Base-by-base conservation (phyloP, 1,284 basidiomycete species). In the Boletus mariae region DNA sequence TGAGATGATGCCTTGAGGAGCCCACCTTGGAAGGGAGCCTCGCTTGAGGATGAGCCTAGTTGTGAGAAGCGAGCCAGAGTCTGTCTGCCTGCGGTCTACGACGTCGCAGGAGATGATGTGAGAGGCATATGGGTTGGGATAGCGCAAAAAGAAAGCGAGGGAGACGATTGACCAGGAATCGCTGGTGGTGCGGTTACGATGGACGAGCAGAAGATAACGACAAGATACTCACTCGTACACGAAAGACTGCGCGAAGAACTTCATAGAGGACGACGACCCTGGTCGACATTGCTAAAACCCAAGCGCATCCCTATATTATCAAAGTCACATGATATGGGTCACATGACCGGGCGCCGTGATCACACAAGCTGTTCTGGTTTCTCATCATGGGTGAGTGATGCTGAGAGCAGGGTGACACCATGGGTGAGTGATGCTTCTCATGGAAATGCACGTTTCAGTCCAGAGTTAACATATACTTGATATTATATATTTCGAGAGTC, bases 71-170 rank as follows among this genome's bases (percentile, higher is more conserved):
- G 88, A 83, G 26, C 92, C 91, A 1, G 77, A 72, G 17, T 85
- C 76, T 10, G 89, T 86, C 57, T 89, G 74, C 5, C 73, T 78
- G 57, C 95, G 87, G 51, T 91, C 90, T 57, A 98, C 82, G 57
- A 98, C 94, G 75, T 98, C 96, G 77, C 93, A 94, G 8, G 93
- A 93, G 55, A 97, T 74, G 66, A 99, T 90, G 71, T 99, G 96
- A 11, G 92, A 80, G 6, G 96, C 92, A 63, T 92, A 92, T 41
- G 96, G 95, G 71, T 98, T 99, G 4, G 97, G 96, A 71, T 99
- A 99, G 59, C 97, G 89, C 57, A 98, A 79, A 66, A 95, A 94
- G 77, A 92, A 98, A 15, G 95, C 95, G 59, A 95, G 80, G 35
- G 92, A 86, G 52, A 96, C 91, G 57, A 93, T 93, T 53, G 90